These are phyloP conservation scores for Cymbopogon citratus DNA, from an alignment of 176 grass and related monocot species.

Conservation along the genomic window DNA sequence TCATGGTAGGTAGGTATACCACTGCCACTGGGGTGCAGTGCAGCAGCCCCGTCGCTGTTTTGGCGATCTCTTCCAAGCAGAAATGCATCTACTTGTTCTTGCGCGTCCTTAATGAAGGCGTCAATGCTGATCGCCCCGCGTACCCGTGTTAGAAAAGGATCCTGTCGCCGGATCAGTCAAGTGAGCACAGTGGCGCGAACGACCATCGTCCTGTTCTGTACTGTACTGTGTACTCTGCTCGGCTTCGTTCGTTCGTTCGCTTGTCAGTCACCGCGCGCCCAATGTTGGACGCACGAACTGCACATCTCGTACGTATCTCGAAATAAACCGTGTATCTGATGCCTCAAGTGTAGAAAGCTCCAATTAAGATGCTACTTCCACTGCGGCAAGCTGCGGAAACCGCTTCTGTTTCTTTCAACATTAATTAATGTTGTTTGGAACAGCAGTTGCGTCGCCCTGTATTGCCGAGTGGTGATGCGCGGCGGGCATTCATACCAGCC, in stretches of 20 bases:
- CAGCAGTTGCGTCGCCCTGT: not conserved
- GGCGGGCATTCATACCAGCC: constrained; percentile 28
- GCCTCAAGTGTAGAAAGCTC: not conserved
- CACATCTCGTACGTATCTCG: too few species aligned
- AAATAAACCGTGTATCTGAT: not conserved
- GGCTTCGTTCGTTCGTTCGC: not conserved
- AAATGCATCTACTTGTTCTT: not conserved
- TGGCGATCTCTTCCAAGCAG: not conserved
- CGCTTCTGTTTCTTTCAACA: not conserved
- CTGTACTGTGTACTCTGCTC: not conserved
- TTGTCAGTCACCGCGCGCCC: not conserved
- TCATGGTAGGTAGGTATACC: not conserved
- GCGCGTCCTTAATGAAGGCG: too few species aligned
- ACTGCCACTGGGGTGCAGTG: not conserved
- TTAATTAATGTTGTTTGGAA: not conserved
- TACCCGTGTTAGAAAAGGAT: too few species aligned
- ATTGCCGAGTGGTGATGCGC: not conserved
- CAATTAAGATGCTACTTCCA: not conserved
- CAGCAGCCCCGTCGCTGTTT: not conserved
- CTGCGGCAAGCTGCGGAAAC: not conserved
- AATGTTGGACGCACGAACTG: not conserved
- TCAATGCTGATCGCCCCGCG: too few species aligned
- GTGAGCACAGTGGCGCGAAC: too few species aligned
- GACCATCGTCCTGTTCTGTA: too few species aligned
- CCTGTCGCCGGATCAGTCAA: too few species aligned